phyloP scores from a whole-genome alignment of 805 yeast species.

The Kockiozyma suomiensis region DNA sequence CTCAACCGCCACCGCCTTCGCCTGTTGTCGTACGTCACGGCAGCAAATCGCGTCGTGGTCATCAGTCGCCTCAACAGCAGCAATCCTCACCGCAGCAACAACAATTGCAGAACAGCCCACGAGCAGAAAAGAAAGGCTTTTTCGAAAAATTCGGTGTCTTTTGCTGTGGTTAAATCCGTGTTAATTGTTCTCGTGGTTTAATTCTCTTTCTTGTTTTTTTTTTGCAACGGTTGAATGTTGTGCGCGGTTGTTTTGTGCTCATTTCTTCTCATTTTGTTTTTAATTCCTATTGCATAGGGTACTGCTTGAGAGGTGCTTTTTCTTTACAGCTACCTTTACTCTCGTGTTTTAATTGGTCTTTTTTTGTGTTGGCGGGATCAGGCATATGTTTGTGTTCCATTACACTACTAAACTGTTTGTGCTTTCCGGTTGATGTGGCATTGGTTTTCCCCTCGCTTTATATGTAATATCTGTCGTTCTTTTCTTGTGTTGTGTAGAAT shows the following conservation, averaged over 20 bases:
- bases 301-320: neutral
- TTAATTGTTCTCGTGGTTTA: neutral
- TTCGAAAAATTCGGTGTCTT: slow-evolving; percentile 41
- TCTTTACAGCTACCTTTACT: too few species aligned
- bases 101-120: slow-evolving; percentile 21
- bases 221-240: neutral
- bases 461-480: neutral
- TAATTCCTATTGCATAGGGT: slow-evolving; percentile 1
- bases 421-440: neutral
- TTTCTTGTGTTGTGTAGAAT: neutral
- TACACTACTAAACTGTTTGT: neutral
- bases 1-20: slow-evolving; percentile 44
- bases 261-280: neutral
- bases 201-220: neutral
- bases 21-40: slow-evolving; percentile 43
- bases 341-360: neutral
- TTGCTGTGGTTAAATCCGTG: slow-evolving; percentile 40
- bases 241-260: neutral
- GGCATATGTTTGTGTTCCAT: neutral
- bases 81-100: slow-evolving; percentile 27
- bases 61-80: slow-evolving; percentile 31
- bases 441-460: neutral
- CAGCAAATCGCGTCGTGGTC: slow-evolving; percentile 40
- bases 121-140: slow-evolving; percentile 39
- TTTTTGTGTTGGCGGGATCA: neutral